Evolutionary conservation across 2,329 filamentous ascomycete species (phyloP), one percentile per base, ranked within the genome.

Genomic region (Albophoma yamanashiensis): DNA sequence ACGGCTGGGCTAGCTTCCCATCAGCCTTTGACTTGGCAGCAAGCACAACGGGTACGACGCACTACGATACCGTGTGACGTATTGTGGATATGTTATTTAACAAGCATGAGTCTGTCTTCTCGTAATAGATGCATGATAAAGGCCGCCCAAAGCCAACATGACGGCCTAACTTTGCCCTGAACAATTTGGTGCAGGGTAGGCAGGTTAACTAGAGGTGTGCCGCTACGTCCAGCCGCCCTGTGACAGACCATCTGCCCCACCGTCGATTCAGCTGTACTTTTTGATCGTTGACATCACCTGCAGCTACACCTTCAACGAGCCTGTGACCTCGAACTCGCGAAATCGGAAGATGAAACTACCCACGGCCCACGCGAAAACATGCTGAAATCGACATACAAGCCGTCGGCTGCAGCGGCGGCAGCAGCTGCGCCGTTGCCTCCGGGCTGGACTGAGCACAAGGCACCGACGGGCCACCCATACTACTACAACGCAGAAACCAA

Each of bases 391-490:
- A 92, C 89, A n/a, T 86, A 92, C 73, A 85, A 83, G 62, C 80
- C 85, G 27, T 80, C 82, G 12, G 67, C 75, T 55, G 70, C 73
- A 59, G 62, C 75, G 9, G 67, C 64, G 1, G 65, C 61, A 11
- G 65, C 67, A 22, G 70, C 76, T 43, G 79, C 83, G 55, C 84
- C 89, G 42, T 79, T 97, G 0, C 88, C 87, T 36, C 80, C 87
- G 52, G 92, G 91, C 64, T 97, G 92, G 92, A 91, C 89, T n/a
- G 90, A 96, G 73, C 92, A 97, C 76, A 92, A 87, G 74, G 91
- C 92, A 58, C 92, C 92, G 7, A 88, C 88, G 57, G 91, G 91
- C 5, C 92, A 96, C 73, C 81, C 82, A 36, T 97, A 96, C 76
- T 97, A 92, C 75, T 94, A 95, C 77, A 88, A 96, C 75, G 79